Conservation (phyloP, 1,284 basidiomycete species). For the Microbotryum saponariae region DNA sequence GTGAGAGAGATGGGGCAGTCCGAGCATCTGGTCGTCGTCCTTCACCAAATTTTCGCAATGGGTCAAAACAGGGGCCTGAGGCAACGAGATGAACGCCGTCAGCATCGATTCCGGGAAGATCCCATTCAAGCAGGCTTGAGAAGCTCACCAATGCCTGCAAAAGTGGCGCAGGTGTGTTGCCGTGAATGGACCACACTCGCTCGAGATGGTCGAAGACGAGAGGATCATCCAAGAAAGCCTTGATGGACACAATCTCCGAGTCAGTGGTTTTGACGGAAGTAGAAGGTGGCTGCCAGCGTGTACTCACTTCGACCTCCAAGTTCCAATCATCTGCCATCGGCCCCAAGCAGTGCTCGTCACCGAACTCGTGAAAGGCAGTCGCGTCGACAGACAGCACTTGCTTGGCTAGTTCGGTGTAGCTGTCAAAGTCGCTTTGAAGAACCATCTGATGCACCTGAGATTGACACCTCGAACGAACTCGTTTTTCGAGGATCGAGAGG, state of each 20-base stretch:
- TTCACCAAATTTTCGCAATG: no score
- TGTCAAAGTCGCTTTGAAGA: conserved; percentile 9
- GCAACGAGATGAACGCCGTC: no score
- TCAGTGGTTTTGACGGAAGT: neutral
- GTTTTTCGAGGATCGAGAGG: conserved; percentile 81
- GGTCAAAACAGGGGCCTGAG: no score
- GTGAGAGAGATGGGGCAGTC: conserved; percentile 8
- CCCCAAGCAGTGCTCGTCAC: conserved; percentile 35
- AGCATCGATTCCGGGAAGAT: no score
- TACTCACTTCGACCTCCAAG: conserved; percentile 50
- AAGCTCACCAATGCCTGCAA: conserved; percentile 15
- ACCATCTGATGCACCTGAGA: conserved; percentile 70
- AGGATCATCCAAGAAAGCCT: conserved; percentile 39
- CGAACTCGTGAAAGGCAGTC: conserved; percentile 37
- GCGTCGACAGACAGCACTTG: conserved; percentile 39
- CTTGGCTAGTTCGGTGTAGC: conserved; percentile 13
- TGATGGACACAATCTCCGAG: conserved; percentile 3
- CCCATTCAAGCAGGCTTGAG: conserved; percentile 4
- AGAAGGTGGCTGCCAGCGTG: neutral
- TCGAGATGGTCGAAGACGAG: conserved; percentile 35
- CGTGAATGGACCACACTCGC: conserved; percentile 50
- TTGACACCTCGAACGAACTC: conserved; percentile 91
- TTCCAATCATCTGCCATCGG: conserved; percentile 50
- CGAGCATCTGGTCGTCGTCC: neutral
- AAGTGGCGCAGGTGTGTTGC: conserved; percentile 24